These are phyloP conservation scores for Aspergillus olivimuriae DNA, from an alignment of 495 filamentous ascomycete species.

Conservation along the genomic window DNA sequence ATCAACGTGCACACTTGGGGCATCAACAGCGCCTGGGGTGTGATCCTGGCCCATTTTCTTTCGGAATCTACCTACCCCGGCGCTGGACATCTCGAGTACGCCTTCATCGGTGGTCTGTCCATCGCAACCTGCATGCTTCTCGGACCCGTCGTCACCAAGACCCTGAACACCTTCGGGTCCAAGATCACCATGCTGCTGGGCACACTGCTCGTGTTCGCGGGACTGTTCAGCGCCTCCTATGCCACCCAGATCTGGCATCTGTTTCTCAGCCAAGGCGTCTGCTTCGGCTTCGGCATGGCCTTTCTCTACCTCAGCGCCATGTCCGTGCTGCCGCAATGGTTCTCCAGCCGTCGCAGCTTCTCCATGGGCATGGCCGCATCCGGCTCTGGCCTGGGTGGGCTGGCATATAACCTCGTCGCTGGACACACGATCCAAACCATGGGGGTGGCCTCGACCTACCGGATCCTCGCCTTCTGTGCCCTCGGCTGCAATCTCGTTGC, in stretches of 20 bases:
- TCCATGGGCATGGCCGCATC: slow-evolving; percentile 65
- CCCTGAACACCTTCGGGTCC: slow-evolving; percentile 45
- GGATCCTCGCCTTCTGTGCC: slow-evolving; percentile 55
- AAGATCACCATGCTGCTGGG: slow-evolving; percentile 48
- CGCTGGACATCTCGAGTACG: slow-evolving; percentile 51
- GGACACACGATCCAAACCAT: slow-evolving; percentile 45
- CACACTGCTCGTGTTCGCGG: slow-evolving; percentile 44
- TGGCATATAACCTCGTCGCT: slow-evolving; percentile 41
- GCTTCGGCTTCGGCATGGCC: slow-evolving; percentile 66
- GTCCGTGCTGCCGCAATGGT: slow-evolving; percentile 68
- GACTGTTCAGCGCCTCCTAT: slow-evolving; percentile 58
- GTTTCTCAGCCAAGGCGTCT: slow-evolving; percentile 64
- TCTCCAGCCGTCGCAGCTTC: slow-evolving; percentile 33
- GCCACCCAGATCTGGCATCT: slow-evolving; percentile 60
- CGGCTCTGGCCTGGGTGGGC: slow-evolving; percentile 65
- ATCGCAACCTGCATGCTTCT: slow-evolving; percentile 53
- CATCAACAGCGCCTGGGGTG: slow-evolving; percentile 52
- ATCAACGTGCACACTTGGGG: slow-evolving; percentile 59
- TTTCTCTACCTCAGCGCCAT: slow-evolving; percentile 58
- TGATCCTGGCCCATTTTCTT: slow-evolving; percentile 63
- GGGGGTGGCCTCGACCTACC: slow-evolving; percentile 59
- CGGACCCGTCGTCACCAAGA: slow-evolving; percentile 52
- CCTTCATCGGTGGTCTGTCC: slow-evolving; percentile 64
- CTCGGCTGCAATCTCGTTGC: slow-evolving; percentile 54
- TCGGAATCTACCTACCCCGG: slow-evolving; percentile 48